Evolutionary conservation across 306 rosid genomes (phyloP).

Genomic region (Mucuna pruriens): DNA sequence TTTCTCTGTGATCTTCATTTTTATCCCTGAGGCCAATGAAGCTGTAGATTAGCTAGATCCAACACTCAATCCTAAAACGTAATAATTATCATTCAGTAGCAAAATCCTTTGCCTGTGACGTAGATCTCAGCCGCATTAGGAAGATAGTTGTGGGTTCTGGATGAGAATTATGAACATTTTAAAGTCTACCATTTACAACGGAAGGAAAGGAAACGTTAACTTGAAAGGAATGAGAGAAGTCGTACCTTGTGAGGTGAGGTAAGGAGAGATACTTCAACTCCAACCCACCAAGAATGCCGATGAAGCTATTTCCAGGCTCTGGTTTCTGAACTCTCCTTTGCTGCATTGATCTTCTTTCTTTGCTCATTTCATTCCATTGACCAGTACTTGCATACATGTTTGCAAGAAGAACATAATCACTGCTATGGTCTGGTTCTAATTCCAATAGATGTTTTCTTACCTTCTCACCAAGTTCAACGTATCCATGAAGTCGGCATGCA

Average conservation of each 20-base stretch:
- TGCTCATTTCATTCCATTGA: slow-evolving; percentile 62
- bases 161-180: slow-evolving; percentile 2
- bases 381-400: slow-evolving; percentile 71
- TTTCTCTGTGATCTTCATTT: slow-evolving; percentile 80
- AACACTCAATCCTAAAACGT: not conserved
- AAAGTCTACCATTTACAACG: not conserved
- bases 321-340: slow-evolving; percentile 58
- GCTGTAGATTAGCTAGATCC: slow-evolving; percentile 35
- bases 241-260: not conserved
- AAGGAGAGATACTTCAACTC: not conserved
- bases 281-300: slow-evolving; percentile 41
- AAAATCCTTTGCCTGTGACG: not conserved
- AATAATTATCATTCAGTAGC: not conserved
- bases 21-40: not conserved
- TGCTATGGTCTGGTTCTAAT: slow-evolving; percentile 69
- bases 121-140: slow-evolving; percentile 1
- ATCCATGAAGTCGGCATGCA: slow-evolving; percentile 64
- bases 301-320: slow-evolving; percentile 62
- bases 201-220: not conserved
- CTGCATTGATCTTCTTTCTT: slow-evolving; percentile 57
- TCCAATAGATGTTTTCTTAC: slow-evolving; percentile 64
- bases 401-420: slow-evolving; percentile 80
- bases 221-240: slow-evolving; percentile 13
- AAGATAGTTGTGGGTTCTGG: not conserved
- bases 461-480: slow-evolving; percentile 63